Evolutionary conservation across 148 eudicot genomes (phyloP), one percentile per base, ranked within the genome.

Genomic region (Persicaria maculosa): DNA sequence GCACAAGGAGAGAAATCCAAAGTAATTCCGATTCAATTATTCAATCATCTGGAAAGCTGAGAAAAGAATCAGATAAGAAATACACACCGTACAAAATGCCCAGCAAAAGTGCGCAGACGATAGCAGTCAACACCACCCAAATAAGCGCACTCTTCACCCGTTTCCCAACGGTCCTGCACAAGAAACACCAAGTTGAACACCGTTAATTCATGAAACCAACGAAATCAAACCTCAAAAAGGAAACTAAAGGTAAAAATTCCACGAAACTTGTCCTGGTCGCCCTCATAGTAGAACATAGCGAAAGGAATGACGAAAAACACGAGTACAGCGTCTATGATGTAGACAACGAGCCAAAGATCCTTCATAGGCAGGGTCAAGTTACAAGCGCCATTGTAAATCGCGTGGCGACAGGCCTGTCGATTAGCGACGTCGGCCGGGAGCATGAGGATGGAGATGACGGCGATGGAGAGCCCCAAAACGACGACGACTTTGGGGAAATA

Each of bases 401-500:
- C 92, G 81, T 90, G 93, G 47, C 84, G 89, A 61, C 99, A 95
- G 14, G 99, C 99, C 84, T 92, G 97, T 47, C 97, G 86, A 58
- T 95, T 95, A 0, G 99, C 99, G 8, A 95, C 99, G 22, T 95
- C 99, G 9, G 97, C 99, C 0, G 99, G 99, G 0, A 95, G 83
- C 99, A 95, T 95, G 15, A 95, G 89, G 3, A 95, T 95, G 5
- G 99, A 95, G 72, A 95, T 88, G 8, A 93, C 90, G 50, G 97
- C 91, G 77, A 95, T 76, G 16, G 97, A 90, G 70, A 95, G 90
- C 19, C 97, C 99, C 77, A 95, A 84, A 77, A 95, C 97, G 79
- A 95, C 99, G 75, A 95, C 97, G 77, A 95, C 80, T 83, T 95
- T 95, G 80, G 99, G 99, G 75, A 95, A 89, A 68, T 92, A 95